These are phyloP conservation scores for Botrytis medusae DNA, from an alignment of 2,329 filamentous ascomycete species.

Conservation along the genomic window DNA sequence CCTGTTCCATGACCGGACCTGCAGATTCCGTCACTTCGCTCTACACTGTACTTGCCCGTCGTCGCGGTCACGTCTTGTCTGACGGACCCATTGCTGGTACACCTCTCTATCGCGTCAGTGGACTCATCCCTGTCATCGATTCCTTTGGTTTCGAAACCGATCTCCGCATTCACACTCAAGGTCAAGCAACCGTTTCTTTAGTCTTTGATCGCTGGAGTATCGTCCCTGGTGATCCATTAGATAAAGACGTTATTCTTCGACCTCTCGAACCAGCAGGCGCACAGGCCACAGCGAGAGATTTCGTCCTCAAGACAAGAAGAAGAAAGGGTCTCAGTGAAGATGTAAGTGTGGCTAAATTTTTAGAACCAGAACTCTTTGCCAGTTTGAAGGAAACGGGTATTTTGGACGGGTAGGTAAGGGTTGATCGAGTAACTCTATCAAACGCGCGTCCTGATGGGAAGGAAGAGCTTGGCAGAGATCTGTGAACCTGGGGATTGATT, in stretches of 20 bases:
- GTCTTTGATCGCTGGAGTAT: slow-evolving; percentile 97
- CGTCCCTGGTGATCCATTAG: slow-evolving; percentile 91
- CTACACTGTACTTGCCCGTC: slow-evolving; percentile 86
- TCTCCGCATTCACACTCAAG: slow-evolving; percentile 91
- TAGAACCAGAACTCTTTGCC: slow-evolving; percentile 91
- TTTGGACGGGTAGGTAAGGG: slow-evolving; percentile 59
- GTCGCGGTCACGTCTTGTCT: slow-evolving; percentile 89
- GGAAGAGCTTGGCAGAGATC: neutral
- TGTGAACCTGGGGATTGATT: neutral
- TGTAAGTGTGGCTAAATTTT: slow-evolving; percentile 91
- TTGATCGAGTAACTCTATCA: neutral
- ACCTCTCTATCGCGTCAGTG: slow-evolving; percentile 86
- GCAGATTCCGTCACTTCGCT: slow-evolving; percentile 84
- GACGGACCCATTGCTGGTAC: slow-evolving; percentile 94
- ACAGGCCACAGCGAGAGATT: slow-evolving; percentile 89
- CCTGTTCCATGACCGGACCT: slow-evolving; percentile 87
- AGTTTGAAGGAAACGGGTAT: slow-evolving; percentile 86
- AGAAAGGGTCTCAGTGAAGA: slow-evolving; percentile 95
- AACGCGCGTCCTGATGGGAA: neutral
- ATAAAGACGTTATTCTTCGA: slow-evolving; percentile 77
- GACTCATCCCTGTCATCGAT: slow-evolving; percentile 93
- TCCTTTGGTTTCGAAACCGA: slow-evolving; percentile 98
- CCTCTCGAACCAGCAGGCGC: slow-evolving; percentile 85
- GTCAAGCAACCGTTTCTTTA: slow-evolving; percentile 83
- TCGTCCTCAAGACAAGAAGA: slow-evolving; percentile 91